Base-by-base conservation (phyloP, 352 stramenopile species). In the Plasmopara viticola region DNA sequence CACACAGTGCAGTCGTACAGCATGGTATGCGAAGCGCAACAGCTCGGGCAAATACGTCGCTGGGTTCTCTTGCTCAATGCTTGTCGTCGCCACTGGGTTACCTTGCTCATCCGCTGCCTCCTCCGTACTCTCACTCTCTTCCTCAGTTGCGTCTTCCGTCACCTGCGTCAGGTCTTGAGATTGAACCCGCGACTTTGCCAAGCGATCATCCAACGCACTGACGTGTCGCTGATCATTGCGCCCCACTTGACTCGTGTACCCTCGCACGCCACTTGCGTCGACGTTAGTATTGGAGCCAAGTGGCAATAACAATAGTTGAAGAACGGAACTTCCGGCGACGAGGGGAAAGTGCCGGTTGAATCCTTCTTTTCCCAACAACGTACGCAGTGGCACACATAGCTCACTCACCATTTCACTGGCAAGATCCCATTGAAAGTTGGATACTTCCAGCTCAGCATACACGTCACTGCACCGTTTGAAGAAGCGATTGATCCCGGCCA, bases 391-490 rank as follows among this genome's bases (percentile, higher is more conserved):
- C 3, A 78, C 61, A 39, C 77, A 88, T 45, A 88, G 62, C 48
- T 88, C 80, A 7, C 66, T 72, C 15, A 90, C 74, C 17, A 87
- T 64, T 44, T 90, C 80, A 44, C 75, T 88, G 4, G 80, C 80
- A 18, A 90, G 61, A 31, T 73, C 62, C 80, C 80, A 90, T 46
- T 90, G 80, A 59, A 86, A 88, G 49, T 90, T 83, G 2, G 75
- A 84, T 5, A 87, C 74, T 57, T 90, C 77, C 17, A 90, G 56
- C 51, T 87, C 73, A 2, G 76, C 70, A 51, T 90, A 90, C 9
- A 87, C 77, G 10, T 72, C 64, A 40, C 72, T 79, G 59, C 80
- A 90, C 9, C 74, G 71, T 17, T 73, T 69, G 7, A 90, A 56
- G 45, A 90, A 90, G 13, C 53, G 55, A 52, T 87, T 84, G 40